Evolutionary conservation across 2,329 filamentous ascomycete genomes (phyloP), one percentile per base, ranked within the genome.

Genomic region (Paramyrothecium roridum): DNA sequence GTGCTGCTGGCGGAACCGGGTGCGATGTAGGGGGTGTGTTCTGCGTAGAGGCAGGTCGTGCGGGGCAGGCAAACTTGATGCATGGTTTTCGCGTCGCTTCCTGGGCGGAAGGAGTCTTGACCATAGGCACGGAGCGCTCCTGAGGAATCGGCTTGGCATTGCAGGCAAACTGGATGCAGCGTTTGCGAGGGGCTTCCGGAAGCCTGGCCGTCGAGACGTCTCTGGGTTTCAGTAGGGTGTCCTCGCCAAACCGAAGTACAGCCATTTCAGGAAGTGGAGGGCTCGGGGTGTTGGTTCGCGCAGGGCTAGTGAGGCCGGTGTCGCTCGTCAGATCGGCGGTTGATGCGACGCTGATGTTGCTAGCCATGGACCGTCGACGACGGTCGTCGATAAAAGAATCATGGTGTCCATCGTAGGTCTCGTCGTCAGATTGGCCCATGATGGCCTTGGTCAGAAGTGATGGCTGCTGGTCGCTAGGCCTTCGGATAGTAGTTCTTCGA

Each of bases 271-370:
- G 85, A 3, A 88, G 79, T n/a, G 91, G 91, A 19, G 95, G 93
- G 67, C 93, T 98, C 1, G 93, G 91, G 0, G 91, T 93, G 70
- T 85, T 91, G 37, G 91, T 90, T 54, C 91, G 82, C n/a, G 91
- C 89, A 46, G 93, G 92, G 65, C 91, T 97, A 19, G 93, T 96
- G 56, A 96, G 76, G 56, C 91, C 93, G 56, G 90, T 95, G 66
- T 97, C 95, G 72, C 93, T 97, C n/a, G 92, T 97, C 55, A 98
- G 80, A 61, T 97, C 93, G 40, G 90, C 90, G 3, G 91, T 96
- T 2, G 93, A 96, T 48, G 90, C 82, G 57, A 88, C 75, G 74
- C 92, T 96, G 62, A 86, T 77, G 67, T 88, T 93, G 77, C 91
- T 96, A 69, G 87, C 88, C 64, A 88, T 86, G 57, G 89, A 93